Percentiles rank a stretch among this genome's conserved stretches.
phyloP scores from a whole-genome alignment of 2,329 filamentous ascomycete genomes.

The Diaporthe sp. region DNA sequence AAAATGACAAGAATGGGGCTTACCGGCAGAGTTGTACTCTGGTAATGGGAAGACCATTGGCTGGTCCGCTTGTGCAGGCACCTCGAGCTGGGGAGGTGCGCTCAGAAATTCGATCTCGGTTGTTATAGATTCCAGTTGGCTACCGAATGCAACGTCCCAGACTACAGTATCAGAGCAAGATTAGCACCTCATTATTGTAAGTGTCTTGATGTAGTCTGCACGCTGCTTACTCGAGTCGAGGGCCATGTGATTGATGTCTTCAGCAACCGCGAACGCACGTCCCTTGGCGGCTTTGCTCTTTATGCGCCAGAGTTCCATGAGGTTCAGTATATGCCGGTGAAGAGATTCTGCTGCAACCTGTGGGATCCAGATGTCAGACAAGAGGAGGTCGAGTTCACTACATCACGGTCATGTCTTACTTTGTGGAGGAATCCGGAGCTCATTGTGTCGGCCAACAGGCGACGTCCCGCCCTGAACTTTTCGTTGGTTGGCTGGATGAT shows the following conservation, averaged over 20 bases:
- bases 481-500: conserved; percentile 33
- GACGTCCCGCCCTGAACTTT: conserved; percentile 35
- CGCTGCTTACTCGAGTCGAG: conserved; percentile 33
- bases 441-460: conserved; percentile 37
- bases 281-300: conserved; percentile 14
- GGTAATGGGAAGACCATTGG: conserved; percentile 24
- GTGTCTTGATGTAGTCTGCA: too few species aligned
- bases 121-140: conserved; percentile 9
- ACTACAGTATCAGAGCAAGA: neutral
- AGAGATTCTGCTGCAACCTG: conserved; percentile 37
- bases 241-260: conserved; percentile 36
- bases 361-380: neutral
- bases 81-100: neutral
- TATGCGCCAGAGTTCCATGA: conserved; percentile 35
- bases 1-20: too few species aligned
- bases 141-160: conserved; percentile 36
- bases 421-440: conserved; percentile 36
- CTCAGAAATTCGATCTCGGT: conserved; percentile 22
- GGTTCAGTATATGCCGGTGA: conserved; percentile 23
- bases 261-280: conserved; percentile 15
- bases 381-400: neutral
- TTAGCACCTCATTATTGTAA: neutral
- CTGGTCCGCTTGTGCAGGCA: neutral
- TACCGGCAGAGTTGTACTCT: conserved; percentile 8
- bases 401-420: neutral